Percentiles rank a stretch among this genome's conserved stretches.
phyloP scores from a whole-genome alignment of 2,329 filamentous ascomycete genomes.

The Tetracladium maxilliforme region DNA sequence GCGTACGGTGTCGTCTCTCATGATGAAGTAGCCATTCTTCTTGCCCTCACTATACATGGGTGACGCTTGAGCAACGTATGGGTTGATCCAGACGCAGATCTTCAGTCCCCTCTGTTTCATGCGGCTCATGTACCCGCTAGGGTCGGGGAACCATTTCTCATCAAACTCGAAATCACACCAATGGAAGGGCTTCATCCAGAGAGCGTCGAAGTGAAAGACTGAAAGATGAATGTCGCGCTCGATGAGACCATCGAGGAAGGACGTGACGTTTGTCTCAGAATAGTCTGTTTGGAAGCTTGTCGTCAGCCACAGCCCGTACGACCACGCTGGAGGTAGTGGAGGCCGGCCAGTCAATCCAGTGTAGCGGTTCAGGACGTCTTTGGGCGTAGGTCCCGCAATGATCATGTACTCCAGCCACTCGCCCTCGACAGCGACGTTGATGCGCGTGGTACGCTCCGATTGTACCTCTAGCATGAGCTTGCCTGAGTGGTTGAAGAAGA shows the following conservation, averaged over 20 bases:
- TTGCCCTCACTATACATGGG: slow-evolving; percentile 40
- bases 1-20: slow-evolving; percentile 41
- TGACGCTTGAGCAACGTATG: slow-evolving; percentile 45
- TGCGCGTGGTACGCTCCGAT: slow-evolving; percentile 55
- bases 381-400: slow-evolving; percentile 56
- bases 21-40: slow-evolving; percentile 41
- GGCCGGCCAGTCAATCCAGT: slow-evolving; percentile 52
- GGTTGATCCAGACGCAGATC: slow-evolving; percentile 48
- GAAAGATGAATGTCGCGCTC: slow-evolving; percentile 39
- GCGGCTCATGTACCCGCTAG: slow-evolving; percentile 34
- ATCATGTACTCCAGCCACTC: slow-evolving; percentile 62
- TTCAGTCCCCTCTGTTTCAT: slow-evolving; percentile 33
- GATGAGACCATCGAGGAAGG: slow-evolving; percentile 43
- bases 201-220: slow-evolving; percentile 49
- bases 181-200: slow-evolving; percentile 48
- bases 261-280: slow-evolving; percentile 39
- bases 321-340: slow-evolving; percentile 54
- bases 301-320: slow-evolving; percentile 62
- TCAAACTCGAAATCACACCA: slow-evolving; percentile 52
- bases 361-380: slow-evolving; percentile 56
- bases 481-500: slow-evolving; percentile 60
- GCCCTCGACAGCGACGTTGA: slow-evolving; percentile 54
- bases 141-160: slow-evolving; percentile 40
- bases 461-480: slow-evolving; percentile 60
- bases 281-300: slow-evolving; percentile 53